These are phyloP conservation scores for Colletotrichum viniferum DNA, from an alignment of 2,329 filamentous ascomycete species.

Conservation along the genomic window DNA sequence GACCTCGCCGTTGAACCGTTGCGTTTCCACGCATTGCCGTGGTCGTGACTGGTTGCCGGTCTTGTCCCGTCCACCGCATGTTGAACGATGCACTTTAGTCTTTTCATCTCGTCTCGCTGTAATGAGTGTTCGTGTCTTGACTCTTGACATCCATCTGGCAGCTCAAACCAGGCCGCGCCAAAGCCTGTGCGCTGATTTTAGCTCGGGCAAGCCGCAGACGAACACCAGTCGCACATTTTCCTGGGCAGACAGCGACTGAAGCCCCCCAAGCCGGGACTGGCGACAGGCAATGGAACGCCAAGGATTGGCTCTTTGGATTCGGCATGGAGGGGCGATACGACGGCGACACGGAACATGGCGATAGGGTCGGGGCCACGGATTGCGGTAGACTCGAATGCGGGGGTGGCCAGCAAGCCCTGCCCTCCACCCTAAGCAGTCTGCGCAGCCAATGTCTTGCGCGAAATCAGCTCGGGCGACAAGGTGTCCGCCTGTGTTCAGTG, in stretches of 20 bases:
- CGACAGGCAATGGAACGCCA: slow-evolving; percentile 4
- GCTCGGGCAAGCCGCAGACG: neutral
- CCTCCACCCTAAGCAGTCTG: neutral
- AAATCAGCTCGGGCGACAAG: neutral
- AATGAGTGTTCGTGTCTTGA: neutral
- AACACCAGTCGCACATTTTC: neutral
- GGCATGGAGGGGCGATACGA: slow-evolving; percentile 10
- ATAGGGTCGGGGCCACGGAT: neutral
- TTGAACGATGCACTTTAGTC: neutral
- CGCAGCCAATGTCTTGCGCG: neutral
- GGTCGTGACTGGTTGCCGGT: neutral
- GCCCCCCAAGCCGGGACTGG: neutral
- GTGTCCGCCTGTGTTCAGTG: neutral
- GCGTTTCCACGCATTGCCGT: neutral
- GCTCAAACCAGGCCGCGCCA: neutral
- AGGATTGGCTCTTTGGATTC: neutral
- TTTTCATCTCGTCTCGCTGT: neutral
- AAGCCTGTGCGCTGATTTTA: neutral
- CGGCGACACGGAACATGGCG: slow-evolving; percentile 5
- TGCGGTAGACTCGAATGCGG: neutral
- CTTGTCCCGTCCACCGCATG: neutral
- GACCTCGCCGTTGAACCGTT: neutral
- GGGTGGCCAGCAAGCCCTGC: neutral
- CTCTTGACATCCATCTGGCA: neutral
- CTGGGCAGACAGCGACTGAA: neutral